Evolutionary conservation across 1,139 yeast genomes (phyloP).

Genomic region (Trichomonascaceae sp.): DNA sequence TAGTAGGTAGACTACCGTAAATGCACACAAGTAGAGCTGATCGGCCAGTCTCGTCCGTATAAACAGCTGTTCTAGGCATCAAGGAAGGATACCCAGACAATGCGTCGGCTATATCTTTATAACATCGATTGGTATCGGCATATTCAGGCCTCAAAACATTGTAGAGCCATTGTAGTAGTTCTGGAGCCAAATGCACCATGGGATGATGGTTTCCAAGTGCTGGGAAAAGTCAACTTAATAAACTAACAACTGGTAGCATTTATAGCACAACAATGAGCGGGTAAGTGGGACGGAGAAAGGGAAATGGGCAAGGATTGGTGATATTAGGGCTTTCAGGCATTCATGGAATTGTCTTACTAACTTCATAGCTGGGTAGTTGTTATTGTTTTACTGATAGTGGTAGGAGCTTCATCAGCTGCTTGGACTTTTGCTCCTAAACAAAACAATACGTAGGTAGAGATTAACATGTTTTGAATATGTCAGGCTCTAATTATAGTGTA

Average conservation of each 20-base stretch:
- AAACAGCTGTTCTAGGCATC: constrained; percentile 65
- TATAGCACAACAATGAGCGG: constrained; percentile 17
- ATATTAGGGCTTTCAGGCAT: not conserved
- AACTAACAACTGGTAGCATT: not conserved
- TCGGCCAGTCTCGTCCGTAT: constrained; percentile 54
- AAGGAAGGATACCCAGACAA: constrained; percentile 48
- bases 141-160: constrained; percentile 52
- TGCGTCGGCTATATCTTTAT: constrained; percentile 55
- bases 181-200: constrained; percentile 30
- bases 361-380: constrained; percentile 61
- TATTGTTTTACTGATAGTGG: constrained; percentile 55
- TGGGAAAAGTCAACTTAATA: not conserved
- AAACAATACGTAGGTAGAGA: constrained; percentile 33
- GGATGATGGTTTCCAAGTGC: not conserved
- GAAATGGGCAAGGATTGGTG: not conserved
- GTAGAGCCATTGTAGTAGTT: constrained; percentile 54
- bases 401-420: constrained; percentile 53
- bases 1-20: constrained; percentile 48
- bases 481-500: constrained; percentile 41
- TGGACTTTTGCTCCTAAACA: constrained; percentile 59
- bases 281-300: constrained; percentile 13
- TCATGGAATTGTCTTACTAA: not conserved
- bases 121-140: constrained; percentile 45
- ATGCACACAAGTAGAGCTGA: constrained; percentile 57
- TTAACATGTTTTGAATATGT: constrained; percentile 27